These are phyloP conservation scores for Diaporthe longicolla DNA, from an alignment of 2,329 filamentous ascomycete genomes.

Conservation along the genomic window DNA sequence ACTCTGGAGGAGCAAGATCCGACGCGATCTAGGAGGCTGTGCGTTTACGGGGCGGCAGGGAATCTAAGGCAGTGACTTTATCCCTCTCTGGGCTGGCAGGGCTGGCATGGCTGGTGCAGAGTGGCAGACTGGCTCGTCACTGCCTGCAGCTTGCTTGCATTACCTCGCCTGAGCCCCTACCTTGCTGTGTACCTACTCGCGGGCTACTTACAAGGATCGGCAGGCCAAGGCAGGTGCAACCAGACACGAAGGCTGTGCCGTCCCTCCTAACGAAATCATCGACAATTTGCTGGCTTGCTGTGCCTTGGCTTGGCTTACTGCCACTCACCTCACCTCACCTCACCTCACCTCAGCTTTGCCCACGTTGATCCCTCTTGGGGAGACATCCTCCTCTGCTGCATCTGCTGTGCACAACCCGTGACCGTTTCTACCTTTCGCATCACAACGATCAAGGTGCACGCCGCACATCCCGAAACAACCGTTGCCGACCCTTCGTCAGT, in stretches of 20 bases:
- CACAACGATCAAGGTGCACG: slow-evolving; percentile 1
- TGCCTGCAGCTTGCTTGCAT: slow-evolving; percentile 15
- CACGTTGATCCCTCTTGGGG: neutral
- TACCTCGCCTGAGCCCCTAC: neutral
- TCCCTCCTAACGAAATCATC: slow-evolving; percentile 34
- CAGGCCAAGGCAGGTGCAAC: slow-evolving; percentile 35
- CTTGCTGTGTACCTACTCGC: neutral
- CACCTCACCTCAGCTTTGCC: slow-evolving; percentile 16
- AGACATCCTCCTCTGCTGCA: neutral
- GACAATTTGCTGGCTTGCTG: slow-evolving; percentile 32
- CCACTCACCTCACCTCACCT: slow-evolving; percentile 25
- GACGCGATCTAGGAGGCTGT: slow-evolving; percentile 37
- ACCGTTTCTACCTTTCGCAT: neutral
- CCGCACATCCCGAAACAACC: slow-evolving; percentile 4
- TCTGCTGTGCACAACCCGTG: slow-evolving; percentile 2
- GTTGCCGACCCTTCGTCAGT: neutral
- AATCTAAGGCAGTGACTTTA: slow-evolving; percentile 22
- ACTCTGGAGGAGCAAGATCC: slow-evolving; percentile 18
- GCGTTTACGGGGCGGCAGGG: slow-evolving; percentile 32
- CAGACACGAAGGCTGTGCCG: slow-evolving; percentile 35
- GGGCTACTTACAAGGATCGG: slow-evolving; percentile 22
- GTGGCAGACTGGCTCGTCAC: neutral
- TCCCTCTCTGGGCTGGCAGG: neutral
- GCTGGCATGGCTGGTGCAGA: neutral
- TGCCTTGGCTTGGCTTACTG: slow-evolving; percentile 23